Evolutionary conservation across 495 filamentous ascomycete species (phyloP).

Genomic region (Talaromyces wortmannii): DNA sequence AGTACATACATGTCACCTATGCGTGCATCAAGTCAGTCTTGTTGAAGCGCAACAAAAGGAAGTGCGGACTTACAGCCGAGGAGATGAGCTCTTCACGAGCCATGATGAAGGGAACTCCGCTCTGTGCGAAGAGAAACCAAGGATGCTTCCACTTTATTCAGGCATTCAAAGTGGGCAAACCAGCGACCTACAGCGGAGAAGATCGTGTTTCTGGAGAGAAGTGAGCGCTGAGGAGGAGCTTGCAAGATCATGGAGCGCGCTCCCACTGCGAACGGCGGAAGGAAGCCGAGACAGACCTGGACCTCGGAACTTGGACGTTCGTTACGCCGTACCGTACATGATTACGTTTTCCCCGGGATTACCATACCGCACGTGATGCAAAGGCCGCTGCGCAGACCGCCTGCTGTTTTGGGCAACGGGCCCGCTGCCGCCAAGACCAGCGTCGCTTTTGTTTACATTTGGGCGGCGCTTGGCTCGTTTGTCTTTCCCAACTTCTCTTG

Average conservation of each 20-base stretch:
- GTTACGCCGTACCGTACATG: neutral
- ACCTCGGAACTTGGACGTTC: conserved; percentile 31
- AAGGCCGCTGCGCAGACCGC: conserved; percentile 18
- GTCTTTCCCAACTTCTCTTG: too few species aligned
- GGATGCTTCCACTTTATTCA: conserved; percentile 2
- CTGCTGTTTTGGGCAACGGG: conserved; percentile 16
- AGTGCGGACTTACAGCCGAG: conserved; percentile 58
- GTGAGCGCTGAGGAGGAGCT: too few species aligned
- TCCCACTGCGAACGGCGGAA: neutral
- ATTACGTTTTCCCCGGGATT: conserved; percentile 9
- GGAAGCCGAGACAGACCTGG: conserved; percentile 7
- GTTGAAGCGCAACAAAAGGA: neutral
- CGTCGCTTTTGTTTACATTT: conserved; percentile 19
- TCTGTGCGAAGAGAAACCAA: neutral
- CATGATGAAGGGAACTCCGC: conserved; percentile 42
- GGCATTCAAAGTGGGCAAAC: neutral
- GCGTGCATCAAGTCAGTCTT: conserved; percentile 26
- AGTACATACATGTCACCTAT: conserved; percentile 44
- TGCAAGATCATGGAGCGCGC: too few species aligned
- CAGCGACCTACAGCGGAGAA: too few species aligned
- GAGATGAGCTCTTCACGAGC: conserved; percentile 78
- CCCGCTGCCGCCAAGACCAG: neutral
- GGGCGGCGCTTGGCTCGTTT: too few species aligned
- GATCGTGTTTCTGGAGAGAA: too few species aligned
- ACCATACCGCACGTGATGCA: conserved; percentile 1